Evolutionary conservation across 2,329 filamentous ascomycete genomes (phyloP).

Genomic region (Tolypocladium endophyticum): DNA sequence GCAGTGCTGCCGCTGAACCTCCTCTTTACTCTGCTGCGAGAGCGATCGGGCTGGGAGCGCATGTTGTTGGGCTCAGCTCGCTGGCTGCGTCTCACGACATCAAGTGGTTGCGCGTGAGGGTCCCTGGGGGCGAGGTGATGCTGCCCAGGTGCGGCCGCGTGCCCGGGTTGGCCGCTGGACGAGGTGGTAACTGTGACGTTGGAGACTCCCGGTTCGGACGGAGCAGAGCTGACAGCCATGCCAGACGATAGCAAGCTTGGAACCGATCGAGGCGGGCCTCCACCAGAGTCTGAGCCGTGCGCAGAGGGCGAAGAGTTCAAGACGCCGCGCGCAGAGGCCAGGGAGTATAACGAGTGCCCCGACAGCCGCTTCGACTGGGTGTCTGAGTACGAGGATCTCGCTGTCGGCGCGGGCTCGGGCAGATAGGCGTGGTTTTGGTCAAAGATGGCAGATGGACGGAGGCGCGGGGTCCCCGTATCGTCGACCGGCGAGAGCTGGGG

Average conservation of each 20-base stretch:
- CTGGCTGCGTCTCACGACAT: constrained; percentile 34
- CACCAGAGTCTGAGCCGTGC: constrained; percentile 40
- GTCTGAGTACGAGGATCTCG: constrained; percentile 38
- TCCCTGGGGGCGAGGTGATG: constrained; percentile 38
- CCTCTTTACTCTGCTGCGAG: constrained; percentile 60
- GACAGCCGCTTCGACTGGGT: constrained; percentile 56
- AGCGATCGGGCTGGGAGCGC: constrained; percentile 41
- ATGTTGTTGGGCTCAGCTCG: constrained; percentile 23
- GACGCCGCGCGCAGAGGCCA: constrained; percentile 48
- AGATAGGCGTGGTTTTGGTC: constrained; percentile 22
- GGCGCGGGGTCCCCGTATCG: constrained; percentile 36
- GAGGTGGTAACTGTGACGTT: constrained; percentile 44
- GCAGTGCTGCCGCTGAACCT: constrained; percentile 73
- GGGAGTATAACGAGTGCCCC: constrained; percentile 61
- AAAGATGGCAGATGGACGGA: constrained; percentile 21
- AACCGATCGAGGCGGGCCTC: constrained; percentile 28
- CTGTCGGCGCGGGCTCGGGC: constrained; percentile 37
- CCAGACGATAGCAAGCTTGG: constrained; percentile 36
- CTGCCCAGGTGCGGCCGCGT: constrained; percentile 17
- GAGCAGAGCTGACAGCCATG: constrained; percentile 29
- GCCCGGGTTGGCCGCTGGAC: constrained; percentile 25
- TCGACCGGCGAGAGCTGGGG: constrained; percentile 35
- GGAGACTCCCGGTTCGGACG: constrained; percentile 40
- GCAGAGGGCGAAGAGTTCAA: constrained; percentile 38
- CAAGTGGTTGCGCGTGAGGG: constrained; percentile 26